Evolutionary conservation across 192 early-diverging fungal genomes (phyloP).

Genomic region (Neocallimastix lanati): DNA sequence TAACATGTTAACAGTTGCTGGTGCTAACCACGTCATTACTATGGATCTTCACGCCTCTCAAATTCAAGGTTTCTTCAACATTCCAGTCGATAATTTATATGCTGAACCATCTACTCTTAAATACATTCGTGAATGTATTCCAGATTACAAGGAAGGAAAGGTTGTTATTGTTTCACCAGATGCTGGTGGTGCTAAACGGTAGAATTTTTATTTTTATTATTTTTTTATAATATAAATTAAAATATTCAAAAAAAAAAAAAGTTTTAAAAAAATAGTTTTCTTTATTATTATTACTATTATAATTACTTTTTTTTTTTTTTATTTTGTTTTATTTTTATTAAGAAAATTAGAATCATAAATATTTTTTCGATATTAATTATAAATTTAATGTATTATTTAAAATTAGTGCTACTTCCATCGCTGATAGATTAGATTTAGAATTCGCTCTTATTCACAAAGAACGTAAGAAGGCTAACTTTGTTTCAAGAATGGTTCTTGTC

Average conservation of each 20-base stretch:
- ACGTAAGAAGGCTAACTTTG: conserved; percentile 72
- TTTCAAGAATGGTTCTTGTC: conserved; percentile 17
- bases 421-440: conserved; percentile 82
- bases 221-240: neutral
- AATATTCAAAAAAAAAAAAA: no score
- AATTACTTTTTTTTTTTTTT: no score
- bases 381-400: no score
- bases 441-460: conserved; percentile 98
- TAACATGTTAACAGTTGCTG: neutral
- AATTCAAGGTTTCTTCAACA: neutral
- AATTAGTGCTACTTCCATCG: conserved; percentile 55
- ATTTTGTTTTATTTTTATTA: no score
- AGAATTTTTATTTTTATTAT: no score
- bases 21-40: conserved; percentile 1
- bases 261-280: no score
- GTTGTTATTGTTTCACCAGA: conserved; percentile 81
- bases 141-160: conserved; percentile 59
- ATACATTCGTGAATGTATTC: conserved; percentile 77
- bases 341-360: no score
- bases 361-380: no score
- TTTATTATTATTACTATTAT: no score
- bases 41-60: conserved; percentile 1
- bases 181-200: conserved; percentile 92
- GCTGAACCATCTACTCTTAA: conserved; percentile 32
- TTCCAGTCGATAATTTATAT: neutral